These are phyloP conservation scores for Aspergillus bombycis DNA, from an alignment of 2,329 filamentous ascomycete species.

Conservation along the genomic window DNA sequence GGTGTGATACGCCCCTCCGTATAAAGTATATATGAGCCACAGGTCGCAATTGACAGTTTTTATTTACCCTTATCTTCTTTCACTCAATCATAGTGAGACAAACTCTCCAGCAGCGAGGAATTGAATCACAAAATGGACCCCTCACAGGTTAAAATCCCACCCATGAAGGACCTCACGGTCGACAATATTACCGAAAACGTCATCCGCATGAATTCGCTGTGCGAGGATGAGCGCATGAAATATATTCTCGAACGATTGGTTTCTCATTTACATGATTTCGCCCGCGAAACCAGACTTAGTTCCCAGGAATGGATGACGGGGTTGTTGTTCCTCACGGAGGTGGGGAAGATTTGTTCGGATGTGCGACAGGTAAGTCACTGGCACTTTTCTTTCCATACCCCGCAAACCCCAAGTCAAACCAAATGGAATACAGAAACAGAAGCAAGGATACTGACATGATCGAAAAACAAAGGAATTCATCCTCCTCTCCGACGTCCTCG, in stretches of 20 bases:
- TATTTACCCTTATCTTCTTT: no score
- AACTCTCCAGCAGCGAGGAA: background rate
- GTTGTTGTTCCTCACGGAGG: constrained; percentile 70
- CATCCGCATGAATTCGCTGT: constrained; percentile 73
- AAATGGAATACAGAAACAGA: constrained; percentile 28
- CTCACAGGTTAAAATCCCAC: constrained; percentile 45
- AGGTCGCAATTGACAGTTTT: background rate
- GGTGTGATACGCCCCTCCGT: background rate
- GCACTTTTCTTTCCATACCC: background rate
- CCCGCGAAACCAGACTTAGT: constrained; percentile 74
- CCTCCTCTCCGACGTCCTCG: constrained; percentile 77
- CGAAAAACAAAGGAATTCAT: constrained; percentile 66
- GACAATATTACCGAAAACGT: constrained; percentile 82
- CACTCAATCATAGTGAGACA: background rate
- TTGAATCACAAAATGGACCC: constrained; percentile 41
- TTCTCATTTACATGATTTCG: constrained; percentile 79
- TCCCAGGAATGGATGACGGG: constrained; percentile 78
- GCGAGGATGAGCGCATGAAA: constrained; percentile 65
- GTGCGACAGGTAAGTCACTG: constrained; percentile 67
- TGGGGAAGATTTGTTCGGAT: constrained; percentile 73
- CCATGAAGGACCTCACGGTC: constrained; percentile 70
- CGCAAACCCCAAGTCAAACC: background rate
- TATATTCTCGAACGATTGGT: constrained; percentile 76
- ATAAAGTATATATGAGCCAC: background rate
- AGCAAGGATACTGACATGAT: background rate